phyloP scores from a whole-genome alignment of 768 basidiomycete genomes.

The Dentipellis sp. region DNA sequence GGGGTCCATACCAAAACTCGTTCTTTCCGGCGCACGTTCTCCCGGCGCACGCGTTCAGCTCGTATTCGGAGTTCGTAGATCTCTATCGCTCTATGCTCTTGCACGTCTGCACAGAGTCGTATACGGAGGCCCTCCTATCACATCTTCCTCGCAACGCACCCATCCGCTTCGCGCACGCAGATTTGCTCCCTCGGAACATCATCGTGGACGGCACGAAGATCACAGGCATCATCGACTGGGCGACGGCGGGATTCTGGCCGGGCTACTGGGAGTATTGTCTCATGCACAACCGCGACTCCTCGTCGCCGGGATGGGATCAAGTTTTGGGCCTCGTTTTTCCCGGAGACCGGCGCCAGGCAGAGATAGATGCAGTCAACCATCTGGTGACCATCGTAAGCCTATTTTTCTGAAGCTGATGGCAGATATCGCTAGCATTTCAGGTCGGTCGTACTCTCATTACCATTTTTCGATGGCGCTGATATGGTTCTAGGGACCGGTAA shows the following conservation, averaged over 20 bases:
- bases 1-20: neutral
- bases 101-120: neutral
- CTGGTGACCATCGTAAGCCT: no score
- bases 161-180: constrained; percentile 4
- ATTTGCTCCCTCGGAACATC: constrained; percentile 7
- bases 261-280: constrained; percentile 8
- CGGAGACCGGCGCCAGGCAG: neutral
- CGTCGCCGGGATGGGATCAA: neutral
- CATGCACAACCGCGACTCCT: neutral
- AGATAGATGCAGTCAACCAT: neutral
- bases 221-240: constrained; percentile 14
- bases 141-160: neutral
- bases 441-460: no score
- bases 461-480: no score
- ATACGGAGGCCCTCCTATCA: neutral
- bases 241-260: constrained; percentile 10
- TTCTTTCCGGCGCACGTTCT: neutral
- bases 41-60: neutral
- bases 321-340: neutral
- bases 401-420: no score
- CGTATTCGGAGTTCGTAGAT: neutral
- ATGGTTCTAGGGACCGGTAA: no score
- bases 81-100: neutral
- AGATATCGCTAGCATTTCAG: no score
- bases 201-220: constrained; percentile 9